Conservation (phyloP, 208 protist species). For the Trypanosoma brucei region DNA sequence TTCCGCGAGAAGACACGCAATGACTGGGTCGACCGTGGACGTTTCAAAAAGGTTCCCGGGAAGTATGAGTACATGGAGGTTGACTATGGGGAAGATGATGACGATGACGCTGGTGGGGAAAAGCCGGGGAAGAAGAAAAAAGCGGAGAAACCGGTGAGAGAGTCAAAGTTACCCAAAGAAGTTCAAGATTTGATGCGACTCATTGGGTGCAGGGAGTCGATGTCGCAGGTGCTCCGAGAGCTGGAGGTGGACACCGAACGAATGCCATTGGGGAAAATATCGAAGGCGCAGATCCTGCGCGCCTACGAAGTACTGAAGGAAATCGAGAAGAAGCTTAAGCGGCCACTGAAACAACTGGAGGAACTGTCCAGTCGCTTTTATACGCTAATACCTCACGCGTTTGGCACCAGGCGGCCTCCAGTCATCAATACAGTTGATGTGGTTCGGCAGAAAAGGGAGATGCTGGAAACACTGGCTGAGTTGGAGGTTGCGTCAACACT, state of each 20-base stretch:
- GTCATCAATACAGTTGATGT: slow-evolving; percentile 46
- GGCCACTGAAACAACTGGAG: slow-evolving; percentile 36
- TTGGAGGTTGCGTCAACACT: slow-evolving; percentile 75
- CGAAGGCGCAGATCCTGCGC: slow-evolving; percentile 62
- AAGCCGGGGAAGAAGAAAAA: slow-evolving; percentile 20
- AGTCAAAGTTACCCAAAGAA: slow-evolving; percentile 36
- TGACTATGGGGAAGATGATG: slow-evolving; percentile 42
- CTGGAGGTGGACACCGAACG: slow-evolving; percentile 70
- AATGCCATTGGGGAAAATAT: slow-evolving; percentile 84
- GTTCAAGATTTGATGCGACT: slow-evolving; percentile 60
- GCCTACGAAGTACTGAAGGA: slow-evolving; percentile 41
- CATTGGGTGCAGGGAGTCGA: slow-evolving; percentile 52
- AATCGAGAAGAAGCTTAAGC: slow-evolving; percentile 63
- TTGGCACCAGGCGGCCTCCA: slow-evolving; percentile 54
- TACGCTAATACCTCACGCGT: slow-evolving; percentile 79
- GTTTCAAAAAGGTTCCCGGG: slow-evolving; percentile 48
- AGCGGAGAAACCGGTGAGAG: slow-evolving; percentile 6
- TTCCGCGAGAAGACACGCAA: slow-evolving; percentile 70
- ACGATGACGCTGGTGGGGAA: slow-evolving; percentile 16
- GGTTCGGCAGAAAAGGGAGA: slow-evolving; percentile 66
- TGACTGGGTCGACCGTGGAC: slow-evolving; percentile 27
- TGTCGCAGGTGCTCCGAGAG: slow-evolving; percentile 67
- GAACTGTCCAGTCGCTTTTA: slow-evolving; percentile 59
- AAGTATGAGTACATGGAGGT: slow-evolving; percentile 84
- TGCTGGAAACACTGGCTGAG: slow-evolving; percentile 77